phyloP scores from a whole-genome alignment of 768 basidiomycete species.

The Hortiboletus flavorubellus region DNA sequence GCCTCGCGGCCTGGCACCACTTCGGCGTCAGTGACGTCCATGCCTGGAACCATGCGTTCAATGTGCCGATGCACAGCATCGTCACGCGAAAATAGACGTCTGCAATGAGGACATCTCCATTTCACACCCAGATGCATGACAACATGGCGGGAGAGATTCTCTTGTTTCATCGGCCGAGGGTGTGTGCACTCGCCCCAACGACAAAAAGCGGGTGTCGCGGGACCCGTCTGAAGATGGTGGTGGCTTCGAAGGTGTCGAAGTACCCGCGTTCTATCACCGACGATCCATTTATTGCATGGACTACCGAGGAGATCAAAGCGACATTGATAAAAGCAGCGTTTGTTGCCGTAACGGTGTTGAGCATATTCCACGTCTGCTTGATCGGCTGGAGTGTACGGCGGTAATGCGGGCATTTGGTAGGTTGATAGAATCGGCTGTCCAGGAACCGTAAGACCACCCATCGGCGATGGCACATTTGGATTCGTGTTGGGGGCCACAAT shows the following conservation, averaged over 20 bases:
- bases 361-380: slow-evolving; percentile 24
- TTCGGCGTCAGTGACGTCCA: slow-evolving; percentile 22
- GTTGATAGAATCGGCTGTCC: not conserved
- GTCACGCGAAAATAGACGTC: slow-evolving; percentile 28
- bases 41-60: slow-evolving; percentile 26
- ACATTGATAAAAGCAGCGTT: slow-evolving; percentile 22
- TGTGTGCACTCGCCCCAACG: slow-evolving; percentile 26
- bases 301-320: slow-evolving; percentile 23
- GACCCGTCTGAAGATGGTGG: slow-evolving; percentile 19
- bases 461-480: slow-evolving; percentile 1
- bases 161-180: slow-evolving; percentile 27
- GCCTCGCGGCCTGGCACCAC: slow-evolving; percentile 19
- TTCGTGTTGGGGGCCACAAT: not conserved
- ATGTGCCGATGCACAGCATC: slow-evolving; percentile 32
- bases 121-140: slow-evolving; percentile 30
- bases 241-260: slow-evolving; percentile 28
- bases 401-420: not conserved
- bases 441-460: not conserved
- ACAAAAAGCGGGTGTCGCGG: slow-evolving; percentile 14
- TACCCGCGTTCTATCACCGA: slow-evolving; percentile 25
- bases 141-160: slow-evolving; percentile 31
- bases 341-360: slow-evolving; percentile 15
- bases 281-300: slow-evolving; percentile 26
- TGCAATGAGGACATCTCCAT: slow-evolving; percentile 29
- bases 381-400: slow-evolving; percentile 4